phyloP scores from a whole-genome alignment of 768 basidiomycete genomes.

The Phlegmacium glaucopus region DNA sequence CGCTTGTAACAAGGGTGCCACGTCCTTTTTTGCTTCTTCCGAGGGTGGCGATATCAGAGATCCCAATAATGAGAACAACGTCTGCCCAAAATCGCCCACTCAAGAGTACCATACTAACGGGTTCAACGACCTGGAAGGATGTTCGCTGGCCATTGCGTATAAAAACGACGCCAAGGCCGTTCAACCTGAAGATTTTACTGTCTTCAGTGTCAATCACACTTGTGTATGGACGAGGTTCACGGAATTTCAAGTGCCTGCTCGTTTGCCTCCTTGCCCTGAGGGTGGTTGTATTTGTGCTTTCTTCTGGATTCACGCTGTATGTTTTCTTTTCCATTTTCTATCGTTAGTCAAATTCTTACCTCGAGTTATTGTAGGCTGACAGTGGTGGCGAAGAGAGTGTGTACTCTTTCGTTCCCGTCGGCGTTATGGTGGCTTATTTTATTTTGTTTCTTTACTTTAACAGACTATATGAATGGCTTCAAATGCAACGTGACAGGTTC shows the following conservation, averaged over 20 bases:
- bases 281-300: constrained; percentile 68
- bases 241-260: constrained; percentile 61
- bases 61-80: constrained; percentile 42
- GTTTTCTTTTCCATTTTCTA: not conserved
- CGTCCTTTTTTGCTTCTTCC: constrained; percentile 50
- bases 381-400: constrained; percentile 59
- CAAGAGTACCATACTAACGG: constrained; percentile 55
- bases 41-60: constrained; percentile 46
- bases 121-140: constrained; percentile 53
- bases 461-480: constrained; percentile 77
- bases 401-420: constrained; percentile 12
- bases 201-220: constrained; percentile 74
- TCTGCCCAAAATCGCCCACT: constrained; percentile 45
- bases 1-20: constrained; percentile 58
- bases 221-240: constrained; percentile 74
- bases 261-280: constrained; percentile 65
- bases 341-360: not conserved
- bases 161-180: constrained; percentile 55
- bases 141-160: constrained; percentile 76
- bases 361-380: not conserved
- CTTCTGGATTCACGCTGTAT: constrained; percentile 59
- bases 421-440: not conserved
- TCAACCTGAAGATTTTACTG: constrained; percentile 63
- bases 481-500: constrained; percentile 57
- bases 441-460: not conserved